Percentiles rank a stretch among this genome's conserved stretches.
Conservation (phyloP, 768 basidiomycete species). For the Lepiota brunneoincarnata region DNA sequence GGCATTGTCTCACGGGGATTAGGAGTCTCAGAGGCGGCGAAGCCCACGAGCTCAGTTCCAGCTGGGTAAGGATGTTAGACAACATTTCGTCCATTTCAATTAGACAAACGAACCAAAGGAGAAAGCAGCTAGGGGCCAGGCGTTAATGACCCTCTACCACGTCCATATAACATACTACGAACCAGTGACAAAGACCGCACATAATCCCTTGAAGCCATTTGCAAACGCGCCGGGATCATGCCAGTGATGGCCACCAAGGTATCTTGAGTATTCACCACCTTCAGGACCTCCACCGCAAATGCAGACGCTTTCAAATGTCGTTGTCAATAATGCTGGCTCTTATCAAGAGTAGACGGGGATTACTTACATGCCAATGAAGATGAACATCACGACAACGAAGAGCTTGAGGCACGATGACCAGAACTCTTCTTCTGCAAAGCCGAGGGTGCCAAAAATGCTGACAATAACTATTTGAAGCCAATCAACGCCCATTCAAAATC, state of each 20-base stretch:
- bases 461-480: constrained; percentile 27
- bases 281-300: constrained; percentile 41
- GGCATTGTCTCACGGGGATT: constrained; percentile 43
- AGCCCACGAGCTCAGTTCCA: constrained; percentile 45
- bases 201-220: constrained; percentile 45
- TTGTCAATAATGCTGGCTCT: background rate
- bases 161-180: background rate
- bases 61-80: constrained; percentile 20
- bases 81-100: background rate
- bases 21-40: constrained; percentile 45
- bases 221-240: constrained; percentile 38
- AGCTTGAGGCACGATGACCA: constrained; percentile 51
- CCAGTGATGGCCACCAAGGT: constrained; percentile 39
- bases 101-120: constrained; percentile 29
- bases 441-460: constrained; percentile 41
- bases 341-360: background rate
- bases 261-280: constrained; percentile 30
- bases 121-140: constrained; percentile 27
- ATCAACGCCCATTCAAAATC: background rate
- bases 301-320: constrained; percentile 29
- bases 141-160: background rate
- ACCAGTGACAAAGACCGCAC: constrained; percentile 43
- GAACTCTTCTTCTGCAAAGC: constrained; percentile 47
- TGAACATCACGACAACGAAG: constrained; percentile 42
- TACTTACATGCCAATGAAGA: constrained; percentile 42